Evolutionary conservation across 2,329 filamentous ascomycete species (phyloP).

Genomic region (Westerdykella sp.): DNA sequence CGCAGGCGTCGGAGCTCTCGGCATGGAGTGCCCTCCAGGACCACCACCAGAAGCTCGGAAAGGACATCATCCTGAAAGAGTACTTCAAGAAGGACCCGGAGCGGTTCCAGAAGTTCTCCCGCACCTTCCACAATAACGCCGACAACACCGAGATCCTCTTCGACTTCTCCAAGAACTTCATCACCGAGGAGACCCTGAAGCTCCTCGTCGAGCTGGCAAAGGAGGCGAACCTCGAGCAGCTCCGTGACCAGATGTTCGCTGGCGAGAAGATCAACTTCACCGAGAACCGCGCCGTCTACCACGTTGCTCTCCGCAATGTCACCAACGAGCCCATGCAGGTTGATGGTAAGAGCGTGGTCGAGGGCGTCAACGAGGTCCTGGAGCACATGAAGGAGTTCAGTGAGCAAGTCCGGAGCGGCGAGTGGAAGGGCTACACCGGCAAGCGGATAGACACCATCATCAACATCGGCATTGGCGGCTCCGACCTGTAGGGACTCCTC

Average conservation of each 20-base stretch:
- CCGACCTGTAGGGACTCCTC: conserved; percentile 71
- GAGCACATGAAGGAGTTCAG: conserved; percentile 99
- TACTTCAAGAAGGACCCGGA: conserved; percentile 81
- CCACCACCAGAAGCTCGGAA: conserved; percentile 80
- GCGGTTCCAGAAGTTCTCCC: conserved; percentile 86
- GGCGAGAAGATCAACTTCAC: conserved; percentile 99
- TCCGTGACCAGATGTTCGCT: conserved; percentile 94
- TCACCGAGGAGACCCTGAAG: conserved; percentile 85
- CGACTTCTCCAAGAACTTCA: conserved; percentile 98
- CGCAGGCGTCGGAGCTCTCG: conserved; percentile 77
- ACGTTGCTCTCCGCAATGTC: conserved; percentile 87
- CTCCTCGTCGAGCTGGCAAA: conserved; percentile 84
- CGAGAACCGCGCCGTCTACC: conserved; percentile 91
- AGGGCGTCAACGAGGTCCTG: conserved; percentile 87
- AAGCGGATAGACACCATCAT: conserved; percentile 96
- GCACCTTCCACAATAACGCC: conserved; percentile 71
- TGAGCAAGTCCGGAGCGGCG: conserved; percentile 84
- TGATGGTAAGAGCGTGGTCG: conserved; percentile 87
- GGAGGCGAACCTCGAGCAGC: conserved; percentile 84
- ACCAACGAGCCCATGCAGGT: conserved; percentile 76
- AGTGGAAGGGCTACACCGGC: conserved; percentile 95
- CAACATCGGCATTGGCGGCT: conserved; percentile 97
- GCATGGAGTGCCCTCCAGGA: conserved; percentile 88
- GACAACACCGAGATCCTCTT: conserved; percentile 86
- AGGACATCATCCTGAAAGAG: conserved; percentile 87